Evolutionary conservation across 164 flowering plant genomes (phyloP).

Genomic region (Vitis riparia): DNA sequence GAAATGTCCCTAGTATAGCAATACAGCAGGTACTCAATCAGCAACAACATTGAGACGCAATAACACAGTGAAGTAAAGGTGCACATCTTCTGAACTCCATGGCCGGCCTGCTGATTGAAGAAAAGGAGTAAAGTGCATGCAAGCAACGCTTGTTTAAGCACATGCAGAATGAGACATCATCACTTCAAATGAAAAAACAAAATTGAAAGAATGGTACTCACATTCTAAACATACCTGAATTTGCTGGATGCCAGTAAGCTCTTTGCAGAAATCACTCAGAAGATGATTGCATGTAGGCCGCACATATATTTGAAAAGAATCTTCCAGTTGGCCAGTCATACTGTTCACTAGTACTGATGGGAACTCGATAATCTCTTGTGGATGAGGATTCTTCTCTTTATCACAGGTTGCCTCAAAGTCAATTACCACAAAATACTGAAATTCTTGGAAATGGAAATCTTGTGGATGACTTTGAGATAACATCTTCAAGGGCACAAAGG

Average conservation of each 20-base stretch:
- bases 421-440: slow-evolving; percentile 93
- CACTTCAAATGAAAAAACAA: not conserved
- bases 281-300: slow-evolving; percentile 76
- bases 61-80: too few relatives aligned
- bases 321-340: slow-evolving; percentile 80
- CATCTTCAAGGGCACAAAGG: slow-evolving; percentile 31
- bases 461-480: slow-evolving; percentile 43
- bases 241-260: slow-evolving; percentile 95
- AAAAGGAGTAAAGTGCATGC: too few relatives aligned
- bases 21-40: too few relatives aligned
- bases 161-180: too few relatives aligned
- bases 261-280: slow-evolving; percentile 92
- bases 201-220: not conserved
- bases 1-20: too few relatives aligned
- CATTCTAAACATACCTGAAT: slow-evolving; percentile 55
- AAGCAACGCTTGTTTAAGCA: too few relatives aligned
- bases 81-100: too few relatives aligned
- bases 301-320: slow-evolving; percentile 82
- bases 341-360: slow-evolving; percentile 91
- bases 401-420: slow-evolving; percentile 99
- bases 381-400: slow-evolving; percentile 73
- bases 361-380: slow-evolving; percentile 96
- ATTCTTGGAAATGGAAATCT: slow-evolving; percentile 66
- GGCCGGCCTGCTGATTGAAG: too few relatives aligned
- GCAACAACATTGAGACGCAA: too few relatives aligned